A percentile compares a stretch with the other conserved stretches of the same genome.
Evolutionary conservation across 2,329 filamentous ascomycete genomes (phyloP).

Genomic region (Hymenoscyphus fructigenus): DNA sequence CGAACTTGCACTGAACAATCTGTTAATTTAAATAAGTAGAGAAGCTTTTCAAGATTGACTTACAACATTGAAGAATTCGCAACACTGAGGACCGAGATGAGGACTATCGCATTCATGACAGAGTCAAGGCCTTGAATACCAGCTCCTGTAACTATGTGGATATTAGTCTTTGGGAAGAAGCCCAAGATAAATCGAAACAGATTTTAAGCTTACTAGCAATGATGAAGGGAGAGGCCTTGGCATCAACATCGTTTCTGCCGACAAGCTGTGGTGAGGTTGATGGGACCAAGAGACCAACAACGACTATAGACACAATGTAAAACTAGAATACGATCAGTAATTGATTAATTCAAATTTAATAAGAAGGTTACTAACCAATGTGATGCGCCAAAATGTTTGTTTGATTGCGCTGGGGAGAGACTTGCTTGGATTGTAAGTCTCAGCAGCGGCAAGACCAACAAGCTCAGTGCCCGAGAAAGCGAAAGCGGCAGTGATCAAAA

Average conservation of each 20-base stretch:
- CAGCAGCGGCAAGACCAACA: slow-evolving; percentile 74
- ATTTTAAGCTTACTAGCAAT: slow-evolving; percentile 62
- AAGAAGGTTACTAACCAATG: slow-evolving; percentile 52
- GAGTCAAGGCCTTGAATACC: slow-evolving; percentile 79
- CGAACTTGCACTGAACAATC: slow-evolving; percentile 60
- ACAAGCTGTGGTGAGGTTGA: slow-evolving; percentile 67
- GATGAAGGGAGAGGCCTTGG: slow-evolving; percentile 84
- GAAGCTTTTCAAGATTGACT: background rate
- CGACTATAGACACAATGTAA: slow-evolving; percentile 78
- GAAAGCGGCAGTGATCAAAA: slow-evolving; percentile 75
- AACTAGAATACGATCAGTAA: slow-evolving; percentile 51
- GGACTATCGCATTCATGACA: slow-evolving; percentile 90
- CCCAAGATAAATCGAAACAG: background rate
- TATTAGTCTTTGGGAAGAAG: background rate
- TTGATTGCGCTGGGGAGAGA: slow-evolving; percentile 84
- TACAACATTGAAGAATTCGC: slow-evolving; percentile 85
- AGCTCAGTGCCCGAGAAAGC: slow-evolving; percentile 76
- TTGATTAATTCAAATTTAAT: background rate
- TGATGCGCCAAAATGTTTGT: slow-evolving; percentile 96
- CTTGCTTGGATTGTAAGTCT: slow-evolving; percentile 77
- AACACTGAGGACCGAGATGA: slow-evolving; percentile 86
- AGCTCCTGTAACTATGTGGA: slow-evolving; percentile 63
- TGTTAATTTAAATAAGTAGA: background rate
- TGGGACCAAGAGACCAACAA: slow-evolving; percentile 81
- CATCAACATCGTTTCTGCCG: slow-evolving; percentile 57